Percentiles rank a stretch among this genome's conserved stretches.
phyloP scores from a whole-genome alignment of 139 green algal species.

The Deuterostichococcus epilithicus region DNA sequence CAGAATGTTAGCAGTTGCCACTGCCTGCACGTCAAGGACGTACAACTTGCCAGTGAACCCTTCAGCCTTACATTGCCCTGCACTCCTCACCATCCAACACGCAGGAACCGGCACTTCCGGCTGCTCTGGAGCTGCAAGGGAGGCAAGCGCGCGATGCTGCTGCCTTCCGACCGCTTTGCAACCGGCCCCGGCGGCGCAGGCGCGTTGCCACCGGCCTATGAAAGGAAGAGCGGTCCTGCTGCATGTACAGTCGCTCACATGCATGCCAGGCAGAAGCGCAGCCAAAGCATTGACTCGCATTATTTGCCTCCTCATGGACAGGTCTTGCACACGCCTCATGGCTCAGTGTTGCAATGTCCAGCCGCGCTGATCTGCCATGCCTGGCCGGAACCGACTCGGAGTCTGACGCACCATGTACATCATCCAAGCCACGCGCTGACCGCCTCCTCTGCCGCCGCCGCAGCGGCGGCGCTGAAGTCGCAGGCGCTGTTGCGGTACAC shows the following conservation, averaged over 20 bases:
- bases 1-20: not conserved
- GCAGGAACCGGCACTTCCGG: conserved; percentile 73
- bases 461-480: not conserved
- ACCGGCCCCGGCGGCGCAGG: conserved; percentile 7
- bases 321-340: too few relatives aligned
- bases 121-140: conserved; percentile 66
- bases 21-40: not conserved
- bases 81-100: not conserved
- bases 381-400: too few relatives aligned
- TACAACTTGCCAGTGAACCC: not conserved
- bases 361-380: too few relatives aligned
- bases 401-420: too few relatives aligned
- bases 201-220: too few relatives aligned
- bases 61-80: not conserved
- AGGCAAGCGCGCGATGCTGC: conserved; percentile 56
- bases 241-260: too few relatives aligned
- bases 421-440: too few relatives aligned
- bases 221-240: too few relatives aligned
- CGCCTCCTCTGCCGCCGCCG: not conserved
- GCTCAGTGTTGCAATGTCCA: too few relatives aligned
- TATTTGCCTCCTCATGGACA: too few relatives aligned
- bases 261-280: too few relatives aligned
- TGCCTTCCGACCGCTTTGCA: conserved; percentile 44
- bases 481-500: conserved; percentile 52
- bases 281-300: too few relatives aligned